phyloP scores from a whole-genome alignment of 148 eudicot genomes.

The Limonium bicolor region DNA sequence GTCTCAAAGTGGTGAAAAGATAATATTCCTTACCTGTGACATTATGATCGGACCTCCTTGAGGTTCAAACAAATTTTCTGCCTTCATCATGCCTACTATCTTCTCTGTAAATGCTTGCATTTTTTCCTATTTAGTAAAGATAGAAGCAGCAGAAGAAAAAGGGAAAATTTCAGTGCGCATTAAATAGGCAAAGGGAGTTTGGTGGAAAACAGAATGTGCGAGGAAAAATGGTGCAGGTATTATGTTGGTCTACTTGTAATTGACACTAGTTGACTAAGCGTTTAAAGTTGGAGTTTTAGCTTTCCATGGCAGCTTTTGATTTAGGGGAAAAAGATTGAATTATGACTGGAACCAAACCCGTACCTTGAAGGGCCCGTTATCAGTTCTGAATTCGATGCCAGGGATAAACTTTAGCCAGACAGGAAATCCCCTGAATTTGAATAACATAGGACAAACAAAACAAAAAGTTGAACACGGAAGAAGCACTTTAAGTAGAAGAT shows the following conservation, averaged over 20 bases:
- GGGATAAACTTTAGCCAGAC: conserved; percentile 52
- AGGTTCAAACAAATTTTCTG: conserved; percentile 44
- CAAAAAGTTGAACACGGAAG: not conserved
- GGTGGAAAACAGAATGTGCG: not conserved
- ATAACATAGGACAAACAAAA: not conserved
- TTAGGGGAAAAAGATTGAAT: not conserved
- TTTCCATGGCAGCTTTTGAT: not conserved
- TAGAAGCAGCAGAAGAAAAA: not conserved
- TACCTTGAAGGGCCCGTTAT: conserved; percentile 32
- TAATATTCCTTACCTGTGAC: conserved; percentile 29
- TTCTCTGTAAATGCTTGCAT: conserved; percentile 43
- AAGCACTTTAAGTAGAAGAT: conserved; percentile 3
- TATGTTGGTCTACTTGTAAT: no score
- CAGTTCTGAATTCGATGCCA: conserved; percentile 34
- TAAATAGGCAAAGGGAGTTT: not conserved
- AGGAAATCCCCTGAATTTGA: conserved; percentile 38
- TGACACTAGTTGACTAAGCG: not conserved
- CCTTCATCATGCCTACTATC: conserved; percentile 42
- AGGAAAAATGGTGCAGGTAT: not conserved
- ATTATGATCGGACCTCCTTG: conserved; percentile 61
- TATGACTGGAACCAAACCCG: not conserved
- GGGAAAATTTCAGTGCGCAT: not conserved
- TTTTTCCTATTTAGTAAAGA: conserved; percentile 28
- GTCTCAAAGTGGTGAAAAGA: not conserved
- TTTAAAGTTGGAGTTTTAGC: not conserved